Evolutionary conservation across 129 eudicot genomes (phyloP).

Genomic region (Apium graveolens): DNA sequence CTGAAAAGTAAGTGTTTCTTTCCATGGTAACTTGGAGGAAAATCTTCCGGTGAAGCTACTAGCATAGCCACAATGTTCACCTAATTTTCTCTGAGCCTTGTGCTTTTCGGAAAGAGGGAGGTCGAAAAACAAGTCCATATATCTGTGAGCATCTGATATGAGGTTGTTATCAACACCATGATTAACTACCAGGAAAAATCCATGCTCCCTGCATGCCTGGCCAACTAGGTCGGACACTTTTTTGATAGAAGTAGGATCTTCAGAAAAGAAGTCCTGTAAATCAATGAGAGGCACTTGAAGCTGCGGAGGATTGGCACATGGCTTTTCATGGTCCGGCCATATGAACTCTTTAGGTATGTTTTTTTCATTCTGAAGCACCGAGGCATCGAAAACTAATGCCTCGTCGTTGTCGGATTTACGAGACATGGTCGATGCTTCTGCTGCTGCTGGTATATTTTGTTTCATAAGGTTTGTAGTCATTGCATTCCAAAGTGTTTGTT

Average conservation of each 20-base stretch:
- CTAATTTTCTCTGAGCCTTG: conserved; percentile 48
- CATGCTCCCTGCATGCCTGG: conserved; percentile 48
- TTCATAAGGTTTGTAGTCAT: conserved; percentile 13
- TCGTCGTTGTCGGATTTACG: neutral
- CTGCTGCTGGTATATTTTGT: neutral
- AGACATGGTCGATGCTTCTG: neutral
- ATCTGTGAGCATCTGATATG: conserved; percentile 39
- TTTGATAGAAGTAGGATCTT: conserved; percentile 20
- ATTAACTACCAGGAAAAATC: conserved; percentile 43
- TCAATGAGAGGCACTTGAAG: conserved; percentile 39
- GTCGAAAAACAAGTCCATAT: conserved; percentile 40
- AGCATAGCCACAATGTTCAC: conserved; percentile 62
- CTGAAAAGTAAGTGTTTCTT: conserved; percentile 57
- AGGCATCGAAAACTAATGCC: conserved; percentile 21
- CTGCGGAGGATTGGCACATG: conserved; percentile 15
- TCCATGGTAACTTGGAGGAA: conserved; percentile 62
- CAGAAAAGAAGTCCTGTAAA: conserved; percentile 37
- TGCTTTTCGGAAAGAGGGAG: conserved; percentile 45
- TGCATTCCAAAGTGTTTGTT: conserved; percentile 9
- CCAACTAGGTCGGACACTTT: conserved; percentile 31
- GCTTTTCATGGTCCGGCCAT: conserved; percentile 42
- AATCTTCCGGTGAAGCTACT: conserved; percentile 69
- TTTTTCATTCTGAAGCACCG: conserved; percentile 3
- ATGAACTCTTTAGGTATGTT: conserved; percentile 23
- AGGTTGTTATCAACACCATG: conserved; percentile 45